A percentile compares a stretch with the other conserved stretches of the same genome.
Evolutionary conservation across 768 basidiomycete species (phyloP).

Genomic region (Trametes cinnabarina): DNA sequence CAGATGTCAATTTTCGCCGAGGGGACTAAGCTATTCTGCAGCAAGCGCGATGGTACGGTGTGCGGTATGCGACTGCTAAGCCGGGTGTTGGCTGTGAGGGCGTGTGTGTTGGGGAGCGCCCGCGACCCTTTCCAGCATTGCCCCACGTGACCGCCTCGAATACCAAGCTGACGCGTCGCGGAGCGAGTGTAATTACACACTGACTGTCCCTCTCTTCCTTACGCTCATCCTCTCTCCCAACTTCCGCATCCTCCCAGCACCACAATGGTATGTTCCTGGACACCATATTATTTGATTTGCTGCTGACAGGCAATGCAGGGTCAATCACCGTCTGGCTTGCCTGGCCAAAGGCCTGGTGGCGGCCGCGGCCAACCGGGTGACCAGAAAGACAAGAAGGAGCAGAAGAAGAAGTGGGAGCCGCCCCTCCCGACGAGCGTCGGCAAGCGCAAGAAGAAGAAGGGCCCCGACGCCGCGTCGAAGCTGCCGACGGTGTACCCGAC

Average conservation of each 20-base stretch:
- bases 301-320: constrained; percentile 45
- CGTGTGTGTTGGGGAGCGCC: neutral
- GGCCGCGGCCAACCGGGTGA: constrained; percentile 33
- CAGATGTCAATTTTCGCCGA: no score
- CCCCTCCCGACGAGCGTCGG: constrained; percentile 95
- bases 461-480: constrained; percentile 88
- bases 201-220: neutral
- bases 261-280: constrained; percentile 16
- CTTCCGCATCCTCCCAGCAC: neutral
- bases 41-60: neutral
- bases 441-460: constrained; percentile 88
- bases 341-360: constrained; percentile 29
- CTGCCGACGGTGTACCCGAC: constrained; percentile 92
- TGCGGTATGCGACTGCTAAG: neutral
- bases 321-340: constrained; percentile 67
- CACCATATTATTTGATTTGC: neutral
- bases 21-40: no score
- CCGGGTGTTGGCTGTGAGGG: neutral
- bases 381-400: constrained; percentile 49
- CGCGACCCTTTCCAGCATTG: constrained; percentile 3
- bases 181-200: constrained; percentile 10
- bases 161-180: constrained; percentile 35
- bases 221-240: neutral
- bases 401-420: constrained; percentile 97
- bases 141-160: constrained; percentile 14